These are phyloP conservation scores for Gossypium anomalum DNA, from an alignment of 345 rosid genomes.

Conservation along the genomic window DNA sequence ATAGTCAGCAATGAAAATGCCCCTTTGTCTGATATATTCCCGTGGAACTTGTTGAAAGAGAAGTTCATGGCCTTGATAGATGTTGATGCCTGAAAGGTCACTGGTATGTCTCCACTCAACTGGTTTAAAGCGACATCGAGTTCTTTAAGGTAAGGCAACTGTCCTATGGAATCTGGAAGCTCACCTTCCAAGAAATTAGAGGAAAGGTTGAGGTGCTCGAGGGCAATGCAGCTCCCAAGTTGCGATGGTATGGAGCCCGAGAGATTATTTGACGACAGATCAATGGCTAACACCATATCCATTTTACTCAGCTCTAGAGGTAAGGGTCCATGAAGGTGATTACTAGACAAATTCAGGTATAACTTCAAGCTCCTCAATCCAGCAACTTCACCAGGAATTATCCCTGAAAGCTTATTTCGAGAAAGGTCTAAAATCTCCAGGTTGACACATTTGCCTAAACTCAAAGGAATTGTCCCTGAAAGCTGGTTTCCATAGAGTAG, in stretches of 20 bases:
- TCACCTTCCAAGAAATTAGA: constrained; percentile 51
- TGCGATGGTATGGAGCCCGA: constrained; percentile 66
- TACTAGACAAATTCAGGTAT: constrained; percentile 78
- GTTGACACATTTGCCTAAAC: constrained; percentile 66
- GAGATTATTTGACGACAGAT: constrained; percentile 71
- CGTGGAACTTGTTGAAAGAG: constrained; percentile 69
- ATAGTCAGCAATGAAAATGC: constrained; percentile 49
- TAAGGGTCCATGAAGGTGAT: constrained; percentile 54
- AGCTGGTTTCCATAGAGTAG: constrained; percentile 55
- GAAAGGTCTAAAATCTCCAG: constrained; percentile 87
- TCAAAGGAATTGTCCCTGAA: constrained; percentile 66
- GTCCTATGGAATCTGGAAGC: constrained; percentile 65
- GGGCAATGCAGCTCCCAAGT: constrained; percentile 83
- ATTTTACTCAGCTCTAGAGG: constrained; percentile 86
- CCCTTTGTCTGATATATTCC: constrained; percentile 61
- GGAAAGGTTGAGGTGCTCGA: constrained; percentile 76
- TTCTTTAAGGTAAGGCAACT: constrained; percentile 59
- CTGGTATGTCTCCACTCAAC: constrained; percentile 58
- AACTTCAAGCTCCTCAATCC: constrained; percentile 72
- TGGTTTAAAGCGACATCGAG: constrained; percentile 68
- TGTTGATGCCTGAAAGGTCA: constrained; percentile 50
- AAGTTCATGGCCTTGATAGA: constrained; percentile 61
- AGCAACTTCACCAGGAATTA: constrained; percentile 62
- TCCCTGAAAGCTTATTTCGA: constrained; percentile 58
- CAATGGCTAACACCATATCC: constrained; percentile 93